These are phyloP conservation scores for Coniosporium apollinis DNA, from an alignment of 495 filamentous ascomycete genomes.

Conservation along the genomic window DNA sequence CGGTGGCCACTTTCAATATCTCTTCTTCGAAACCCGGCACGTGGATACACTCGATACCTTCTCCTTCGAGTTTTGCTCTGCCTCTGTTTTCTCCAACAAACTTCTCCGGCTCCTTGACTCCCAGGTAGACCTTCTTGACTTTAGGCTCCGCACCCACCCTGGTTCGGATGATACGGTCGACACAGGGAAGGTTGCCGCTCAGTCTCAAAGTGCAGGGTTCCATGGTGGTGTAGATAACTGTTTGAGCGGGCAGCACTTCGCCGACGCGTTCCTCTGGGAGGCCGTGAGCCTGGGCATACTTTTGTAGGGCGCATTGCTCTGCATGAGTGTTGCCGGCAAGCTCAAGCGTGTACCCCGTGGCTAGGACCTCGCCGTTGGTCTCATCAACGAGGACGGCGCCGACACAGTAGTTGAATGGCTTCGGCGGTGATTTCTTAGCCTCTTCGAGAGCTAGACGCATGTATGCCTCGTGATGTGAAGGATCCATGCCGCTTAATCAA, in stretches of 20 bases:
- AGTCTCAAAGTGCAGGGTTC: conserved; percentile 76
- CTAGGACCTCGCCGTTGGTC: conserved; percentile 43
- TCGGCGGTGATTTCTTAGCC: conserved; percentile 61
- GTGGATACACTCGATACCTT: conserved; percentile 55
- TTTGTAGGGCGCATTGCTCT: conserved; percentile 77
- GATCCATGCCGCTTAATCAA: too few species aligned
- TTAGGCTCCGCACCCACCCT: conserved; percentile 22
- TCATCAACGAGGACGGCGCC: conserved; percentile 58
- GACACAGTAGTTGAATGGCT: conserved; percentile 83
- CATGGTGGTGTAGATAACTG: conserved; percentile 79
- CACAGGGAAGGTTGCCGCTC: conserved; percentile 69
- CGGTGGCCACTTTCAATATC: conserved; percentile 63
- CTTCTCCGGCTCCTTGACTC: conserved; percentile 71
- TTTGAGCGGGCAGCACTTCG: conserved; percentile 34
- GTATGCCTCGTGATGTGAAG: conserved; percentile 38
- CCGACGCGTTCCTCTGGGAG: conserved; percentile 39
- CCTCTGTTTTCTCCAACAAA: conserved; percentile 75
- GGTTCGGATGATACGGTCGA: conserved; percentile 57
- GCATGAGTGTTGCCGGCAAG: conserved; percentile 88
- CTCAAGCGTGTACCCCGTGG: conserved; percentile 83
- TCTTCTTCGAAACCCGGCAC: conserved; percentile 64
- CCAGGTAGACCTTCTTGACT: conserved; percentile 70
- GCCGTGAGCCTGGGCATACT: conserved; percentile 38
- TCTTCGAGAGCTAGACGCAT: conserved; percentile 58
- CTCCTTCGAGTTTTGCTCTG: conserved; percentile 47